Conservation (phyloP, 331 rosid genomes). For the Acacia pycnantha region DNA sequence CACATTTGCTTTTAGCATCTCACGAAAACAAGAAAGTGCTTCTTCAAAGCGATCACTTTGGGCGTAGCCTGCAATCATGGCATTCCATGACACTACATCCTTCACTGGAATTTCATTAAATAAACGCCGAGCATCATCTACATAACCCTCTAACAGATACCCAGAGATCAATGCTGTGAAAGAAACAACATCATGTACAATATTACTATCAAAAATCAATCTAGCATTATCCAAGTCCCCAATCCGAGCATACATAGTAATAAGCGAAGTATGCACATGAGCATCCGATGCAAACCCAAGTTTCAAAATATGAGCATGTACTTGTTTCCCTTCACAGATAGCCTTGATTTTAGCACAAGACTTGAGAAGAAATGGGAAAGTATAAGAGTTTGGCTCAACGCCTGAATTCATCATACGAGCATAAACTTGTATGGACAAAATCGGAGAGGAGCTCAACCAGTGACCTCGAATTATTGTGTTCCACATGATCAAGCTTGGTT, state of each 20-base stretch:
- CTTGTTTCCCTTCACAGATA: conserved; percentile 56
- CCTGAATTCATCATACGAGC: conserved; percentile 46
- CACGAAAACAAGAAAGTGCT: conserved; percentile 53
- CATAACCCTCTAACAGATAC: conserved; percentile 49
- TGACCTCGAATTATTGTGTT: conserved; percentile 70
- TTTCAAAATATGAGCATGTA: conserved; percentile 65
- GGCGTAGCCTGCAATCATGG: conserved; percentile 72
- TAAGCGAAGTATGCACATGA: conserved; percentile 60
- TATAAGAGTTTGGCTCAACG: conserved; percentile 64
- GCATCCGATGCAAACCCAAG: conserved; percentile 54
- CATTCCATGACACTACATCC: conserved; percentile 40
- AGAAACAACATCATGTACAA: conserved; percentile 58
- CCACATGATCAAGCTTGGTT: conserved; percentile 53
- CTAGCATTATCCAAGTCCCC: conserved; percentile 55
- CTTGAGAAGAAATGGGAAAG: conserved; percentile 72
- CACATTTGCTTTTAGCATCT: conserved; percentile 51
- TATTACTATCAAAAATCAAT: conserved; percentile 63
- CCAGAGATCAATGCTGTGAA: conserved; percentile 77
- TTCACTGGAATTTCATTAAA: conserved; percentile 58
- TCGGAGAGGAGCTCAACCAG: conserved; percentile 40
- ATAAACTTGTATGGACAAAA: conserved; percentile 40
- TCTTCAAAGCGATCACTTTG: conserved; percentile 59
- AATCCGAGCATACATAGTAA: conserved; percentile 55
- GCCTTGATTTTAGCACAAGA: conserved; percentile 55
- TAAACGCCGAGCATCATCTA: conserved; percentile 60